Base-by-base conservation (phyloP, 2,329 filamentous ascomycete species). In the Fusarium mangiferae region DNA sequence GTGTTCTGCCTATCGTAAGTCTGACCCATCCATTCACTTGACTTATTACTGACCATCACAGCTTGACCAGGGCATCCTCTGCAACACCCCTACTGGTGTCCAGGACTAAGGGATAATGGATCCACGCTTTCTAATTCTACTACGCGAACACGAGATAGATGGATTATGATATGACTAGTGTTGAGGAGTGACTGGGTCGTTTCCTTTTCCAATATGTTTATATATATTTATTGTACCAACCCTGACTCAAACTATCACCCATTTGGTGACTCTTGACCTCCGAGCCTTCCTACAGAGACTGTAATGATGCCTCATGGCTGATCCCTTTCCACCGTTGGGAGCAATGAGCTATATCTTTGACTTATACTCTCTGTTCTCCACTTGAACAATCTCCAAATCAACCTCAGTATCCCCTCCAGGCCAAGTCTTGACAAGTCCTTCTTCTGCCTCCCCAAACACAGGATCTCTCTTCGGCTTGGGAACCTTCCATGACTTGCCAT, bases 1-100 rank as follows among this genome's bases (percentile, higher is more conserved):
- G 89, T 73, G 79, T 86, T 18, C 73, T 90, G 24, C 88, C 88
- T 13, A 83, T 90, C 14, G 76, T 76, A 45, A 63, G 76, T 72
- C 18, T 13, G 3, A 10, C 1, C 4, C 5, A 2, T 10, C 0
- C 0, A 12, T 18, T 14, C 9, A 15, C 12, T 22, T 18, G 1
- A 15, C 7, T 1, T 3, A 20, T 7, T 41, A 22, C 67, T 74
- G 15, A 72, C 15, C 14, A 1, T 2, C 3, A 6, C 7, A 77
- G 75, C 75, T 83, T 67, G 77, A 79, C 22, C 81, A 83, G 70
- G 79, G 78, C 15, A 67, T 84, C 46, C 74, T 85, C 52, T 82
- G 83, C 80, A 76, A 82, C 73, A 76, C 79, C 38, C 72, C 82
- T 36, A 57, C 81, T 38, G 74, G 81, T 66, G 75, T 82, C 62